These are phyloP conservation scores for Typha latifolia DNA, from an alignment of 176 grass and related monocot genomes.

Conservation along the genomic window DNA sequence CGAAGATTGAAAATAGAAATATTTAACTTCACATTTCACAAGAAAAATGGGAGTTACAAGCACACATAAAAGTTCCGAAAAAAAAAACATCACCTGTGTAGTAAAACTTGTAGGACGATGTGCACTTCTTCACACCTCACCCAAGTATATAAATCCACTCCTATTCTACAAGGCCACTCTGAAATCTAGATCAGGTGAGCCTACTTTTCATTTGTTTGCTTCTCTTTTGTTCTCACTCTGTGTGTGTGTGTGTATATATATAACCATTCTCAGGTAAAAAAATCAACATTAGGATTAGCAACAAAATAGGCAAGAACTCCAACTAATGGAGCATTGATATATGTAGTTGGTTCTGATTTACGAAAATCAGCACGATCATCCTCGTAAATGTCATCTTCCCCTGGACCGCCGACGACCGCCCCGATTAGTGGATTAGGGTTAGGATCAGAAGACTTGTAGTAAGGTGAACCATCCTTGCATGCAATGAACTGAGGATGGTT, in stretches of 20 bases:
- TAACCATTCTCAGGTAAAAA: background rate
- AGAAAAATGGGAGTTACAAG: too few species aligned
- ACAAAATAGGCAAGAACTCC: constrained; percentile 73
- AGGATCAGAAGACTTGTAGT: constrained; percentile 40
- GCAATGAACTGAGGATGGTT: constrained; percentile 45
- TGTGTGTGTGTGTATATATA: background rate
- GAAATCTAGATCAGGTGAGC: background rate
- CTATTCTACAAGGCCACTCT: background rate
- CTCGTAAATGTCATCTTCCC: constrained; percentile 69
- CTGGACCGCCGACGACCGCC: constrained; percentile 69
- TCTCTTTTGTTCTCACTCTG: background rate
- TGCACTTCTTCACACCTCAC: too few species aligned
- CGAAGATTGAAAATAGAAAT: too few species aligned
- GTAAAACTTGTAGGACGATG: too few species aligned
- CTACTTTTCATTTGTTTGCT: background rate
- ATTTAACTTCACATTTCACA: too few species aligned
- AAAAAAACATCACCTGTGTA: too few species aligned
- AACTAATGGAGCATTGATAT: constrained; percentile 89
- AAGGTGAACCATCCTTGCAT: constrained; percentile 71
- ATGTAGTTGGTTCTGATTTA: constrained; percentile 84
- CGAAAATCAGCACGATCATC: constrained; percentile 75
- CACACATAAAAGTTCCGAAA: too few species aligned
- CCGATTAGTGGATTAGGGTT: constrained; percentile 74
- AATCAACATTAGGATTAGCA: constrained; percentile 31
- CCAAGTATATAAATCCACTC: background rate